Conservation (phyloP, 805 yeast species). For the Lipomyces lipofer region DNA sequence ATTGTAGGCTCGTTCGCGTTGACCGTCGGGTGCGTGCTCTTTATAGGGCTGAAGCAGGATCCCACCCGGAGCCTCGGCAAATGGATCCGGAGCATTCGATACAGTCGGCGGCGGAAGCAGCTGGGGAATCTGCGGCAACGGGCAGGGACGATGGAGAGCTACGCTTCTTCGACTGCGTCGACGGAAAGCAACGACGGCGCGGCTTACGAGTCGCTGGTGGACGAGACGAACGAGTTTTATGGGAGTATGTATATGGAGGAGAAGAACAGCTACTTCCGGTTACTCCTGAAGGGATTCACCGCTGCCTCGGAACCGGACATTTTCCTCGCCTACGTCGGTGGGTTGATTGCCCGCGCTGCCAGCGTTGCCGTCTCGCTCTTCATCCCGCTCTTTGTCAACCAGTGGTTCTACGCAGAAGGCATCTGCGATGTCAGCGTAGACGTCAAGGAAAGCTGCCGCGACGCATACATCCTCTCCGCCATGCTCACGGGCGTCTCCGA, state of each 20-base stretch:
- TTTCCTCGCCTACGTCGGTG: slow-evolving; percentile 59
- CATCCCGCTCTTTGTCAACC: slow-evolving; percentile 63
- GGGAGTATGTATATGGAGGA: slow-evolving; percentile 22
- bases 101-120: slow-evolving; percentile 26
- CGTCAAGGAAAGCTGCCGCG: slow-evolving; percentile 50
- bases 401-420: slow-evolving; percentile 54
- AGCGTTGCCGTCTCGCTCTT: slow-evolving; percentile 50
- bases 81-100: slow-evolving; percentile 36
- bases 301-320: slow-evolving; percentile 50
- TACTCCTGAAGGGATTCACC: slow-evolving; percentile 50
- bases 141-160: background rate
- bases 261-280: slow-evolving; percentile 41
- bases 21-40: slow-evolving; percentile 44
- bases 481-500: slow-evolving; percentile 69
- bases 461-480: slow-evolving; percentile 65
- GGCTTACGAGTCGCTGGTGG: slow-evolving; percentile 30
- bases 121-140: slow-evolving; percentile 14
- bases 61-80: slow-evolving; percentile 38
- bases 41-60: slow-evolving; percentile 50
- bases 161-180: background rate
- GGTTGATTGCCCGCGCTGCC: slow-evolving; percentile 63
- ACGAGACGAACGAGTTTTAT: slow-evolving; percentile 21
- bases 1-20: slow-evolving; percentile 50
- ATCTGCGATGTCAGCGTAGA: slow-evolving; percentile 43
- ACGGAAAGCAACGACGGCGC: slow-evolving; percentile 20